Percentiles rank a stretch among this genome's conserved stretches.
phyloP scores from a whole-genome alignment of 352 stramenopile species.

The Globisporangium radiosum region DNA sequence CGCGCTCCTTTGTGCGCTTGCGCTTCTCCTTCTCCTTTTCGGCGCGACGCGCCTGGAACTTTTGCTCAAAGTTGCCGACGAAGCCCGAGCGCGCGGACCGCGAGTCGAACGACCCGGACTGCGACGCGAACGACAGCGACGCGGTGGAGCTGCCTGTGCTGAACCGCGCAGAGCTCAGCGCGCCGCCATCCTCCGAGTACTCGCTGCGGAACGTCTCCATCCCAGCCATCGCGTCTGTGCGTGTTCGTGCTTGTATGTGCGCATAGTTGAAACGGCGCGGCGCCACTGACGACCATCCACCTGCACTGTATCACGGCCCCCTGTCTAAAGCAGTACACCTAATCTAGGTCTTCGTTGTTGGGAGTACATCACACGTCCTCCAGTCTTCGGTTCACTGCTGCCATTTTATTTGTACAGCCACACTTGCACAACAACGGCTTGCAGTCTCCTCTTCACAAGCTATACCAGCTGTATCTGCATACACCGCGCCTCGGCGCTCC shows the following conservation, averaged over 20 bases:
- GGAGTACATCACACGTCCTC: too few species aligned
- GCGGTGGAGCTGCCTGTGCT: slow-evolving; percentile 7
- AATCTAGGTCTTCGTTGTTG: too few species aligned
- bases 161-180: slow-evolving; percentile 21
- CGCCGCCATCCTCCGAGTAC: slow-evolving; percentile 25
- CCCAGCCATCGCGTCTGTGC: not conserved
- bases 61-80: slow-evolving; percentile 46
- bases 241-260: too few species aligned
- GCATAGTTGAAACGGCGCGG: too few species aligned
- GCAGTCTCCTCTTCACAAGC: not conserved
- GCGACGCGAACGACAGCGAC: slow-evolving; percentile 37
- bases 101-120: slow-evolving; percentile 25
- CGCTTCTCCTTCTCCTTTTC: slow-evolving; percentile 46
- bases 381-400: too few species aligned
- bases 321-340: too few species aligned
- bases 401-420: too few species aligned
- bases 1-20: slow-evolving; percentile 24
- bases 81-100: slow-evolving; percentile 42
- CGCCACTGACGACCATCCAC: too few species aligned
- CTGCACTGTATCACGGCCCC: too few species aligned
- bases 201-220: slow-evolving; percentile 34
- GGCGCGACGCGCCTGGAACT: slow-evolving; percentile 45
- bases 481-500: too few species aligned
- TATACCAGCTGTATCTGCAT: too few species aligned
- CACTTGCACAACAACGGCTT: too few species aligned